Evolutionary conservation across 257 asterid genomes (phyloP), one percentile per base, ranked within the genome.

Genomic region (Capsicum rhomboideum): DNA sequence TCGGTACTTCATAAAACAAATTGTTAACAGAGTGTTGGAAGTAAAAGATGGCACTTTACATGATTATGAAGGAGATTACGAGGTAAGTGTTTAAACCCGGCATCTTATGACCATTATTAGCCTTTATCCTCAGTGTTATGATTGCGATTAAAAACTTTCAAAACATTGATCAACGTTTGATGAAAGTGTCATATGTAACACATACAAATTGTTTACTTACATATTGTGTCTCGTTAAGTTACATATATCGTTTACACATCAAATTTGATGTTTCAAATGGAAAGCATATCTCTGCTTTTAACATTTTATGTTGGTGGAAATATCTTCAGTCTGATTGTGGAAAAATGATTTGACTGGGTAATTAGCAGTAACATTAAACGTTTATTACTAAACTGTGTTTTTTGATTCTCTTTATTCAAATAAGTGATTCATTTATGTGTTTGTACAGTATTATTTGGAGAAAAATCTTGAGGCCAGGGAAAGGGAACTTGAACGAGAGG

Each of bases 401-500:
- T 75, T 4, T 9, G 4, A 9, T 49, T 75, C 26, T 75, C 14
- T 26, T 44, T 49, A 18, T 7, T 46, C 21, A 16, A 49, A 17
- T 16, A 26, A 77, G 28, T 49, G 81, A 50, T 16, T 1, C 50
- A 67, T 49, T 82, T 82, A 23, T n/a, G 1, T 44, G 14, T 52
- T 34, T 72, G 26, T 18, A 52, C 98, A 97, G 99, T 97, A 95
- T 86, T 97, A 97, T 86, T 88, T 97, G 88, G 99, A 97, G 97
- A 97, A 93, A 92, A 97, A 97, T 88, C 94, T 97, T 68, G 99
- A 97, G 85, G 98, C 98, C 23, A 93, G 99, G 86, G 90, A 90
- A 69, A 93, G 89, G 88, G 98, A 90, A 87, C 95, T 95, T n/a
- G 99, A 97, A 87, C 91, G 99, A n/a, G 98, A 97, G 90, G 99